A percentile compares a stretch with the other conserved stretches of the same genome.
Conservation (phyloP, 2,329 filamentous ascomycete species). For the Fusarium sp. region DNA sequence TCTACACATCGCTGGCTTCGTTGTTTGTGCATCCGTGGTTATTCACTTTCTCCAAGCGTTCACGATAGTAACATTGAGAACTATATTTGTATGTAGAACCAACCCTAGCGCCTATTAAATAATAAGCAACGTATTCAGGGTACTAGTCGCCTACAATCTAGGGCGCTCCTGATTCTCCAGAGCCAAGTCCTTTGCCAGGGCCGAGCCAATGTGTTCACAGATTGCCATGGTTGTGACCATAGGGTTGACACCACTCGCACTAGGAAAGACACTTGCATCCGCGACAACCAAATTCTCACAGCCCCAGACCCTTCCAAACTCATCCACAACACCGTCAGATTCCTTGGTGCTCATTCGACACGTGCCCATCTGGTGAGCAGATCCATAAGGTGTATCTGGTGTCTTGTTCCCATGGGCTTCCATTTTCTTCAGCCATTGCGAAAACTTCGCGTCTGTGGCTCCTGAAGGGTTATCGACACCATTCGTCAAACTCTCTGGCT, state of each 20-base stretch:
- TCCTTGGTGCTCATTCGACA: not conserved
- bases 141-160: not conserved
- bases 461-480: no score
- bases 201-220: not conserved
- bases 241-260: not conserved
- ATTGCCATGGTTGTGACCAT: slow-evolving; percentile 2
- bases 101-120: no score
- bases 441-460: not conserved
- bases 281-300: not conserved
- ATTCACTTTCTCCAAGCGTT: no score
- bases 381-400: not conserved
- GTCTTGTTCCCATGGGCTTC: slow-evolving; percentile 3
- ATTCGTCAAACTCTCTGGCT: not conserved
- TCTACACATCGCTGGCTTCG: no score
- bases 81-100: no score
- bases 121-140: rapidly evolving
- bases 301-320: not conserved
- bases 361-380: not conserved
- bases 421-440: not conserved
- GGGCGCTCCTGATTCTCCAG: not conserved
- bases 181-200: not conserved
- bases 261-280: not conserved
- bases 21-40: no score
- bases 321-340: not conserved
- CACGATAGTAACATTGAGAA: no score